Conservation (phyloP, 176 grass and related monocot genomes). For the Oryza officinalis region DNA sequence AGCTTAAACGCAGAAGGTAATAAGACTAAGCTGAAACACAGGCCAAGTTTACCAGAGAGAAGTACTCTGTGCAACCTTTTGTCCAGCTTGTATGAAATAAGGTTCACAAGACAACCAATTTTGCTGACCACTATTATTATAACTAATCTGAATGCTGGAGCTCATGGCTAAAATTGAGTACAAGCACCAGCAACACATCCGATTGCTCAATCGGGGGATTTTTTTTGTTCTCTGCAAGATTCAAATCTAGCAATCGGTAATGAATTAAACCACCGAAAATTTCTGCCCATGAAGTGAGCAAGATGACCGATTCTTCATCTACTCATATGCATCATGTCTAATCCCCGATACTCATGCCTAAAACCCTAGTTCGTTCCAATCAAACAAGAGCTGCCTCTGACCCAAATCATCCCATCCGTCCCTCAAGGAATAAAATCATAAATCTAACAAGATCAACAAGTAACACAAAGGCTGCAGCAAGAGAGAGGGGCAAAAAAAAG, state of each 20-base stretch:
- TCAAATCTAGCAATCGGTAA: background rate
- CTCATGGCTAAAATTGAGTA: background rate
- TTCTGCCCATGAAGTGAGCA: background rate
- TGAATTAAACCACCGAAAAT: background rate
- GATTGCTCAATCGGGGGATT: background rate
- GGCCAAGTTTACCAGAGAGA: background rate
- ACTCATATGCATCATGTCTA: constrained; percentile 19
- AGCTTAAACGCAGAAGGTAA: background rate
- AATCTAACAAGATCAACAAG: background rate
- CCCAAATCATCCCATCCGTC: constrained; percentile 1
- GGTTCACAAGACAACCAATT: background rate
- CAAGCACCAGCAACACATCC: background rate
- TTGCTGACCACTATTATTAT: background rate
- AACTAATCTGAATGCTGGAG: background rate
- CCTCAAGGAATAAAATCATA: background rate
- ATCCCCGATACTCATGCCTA: background rate
- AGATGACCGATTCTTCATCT: background rate
- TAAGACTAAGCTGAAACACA: background rate
- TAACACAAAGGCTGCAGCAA: background rate
- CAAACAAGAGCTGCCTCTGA: background rate
- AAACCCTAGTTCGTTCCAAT: constrained; percentile 24
- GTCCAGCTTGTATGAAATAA: constrained; percentile 10
- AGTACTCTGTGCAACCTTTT: background rate
- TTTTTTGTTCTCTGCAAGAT: background rate
- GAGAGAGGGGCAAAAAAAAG: no score